Conservation (phyloP, 2,329 filamentous ascomycete species). For the Aspergillus sp. region DNA sequence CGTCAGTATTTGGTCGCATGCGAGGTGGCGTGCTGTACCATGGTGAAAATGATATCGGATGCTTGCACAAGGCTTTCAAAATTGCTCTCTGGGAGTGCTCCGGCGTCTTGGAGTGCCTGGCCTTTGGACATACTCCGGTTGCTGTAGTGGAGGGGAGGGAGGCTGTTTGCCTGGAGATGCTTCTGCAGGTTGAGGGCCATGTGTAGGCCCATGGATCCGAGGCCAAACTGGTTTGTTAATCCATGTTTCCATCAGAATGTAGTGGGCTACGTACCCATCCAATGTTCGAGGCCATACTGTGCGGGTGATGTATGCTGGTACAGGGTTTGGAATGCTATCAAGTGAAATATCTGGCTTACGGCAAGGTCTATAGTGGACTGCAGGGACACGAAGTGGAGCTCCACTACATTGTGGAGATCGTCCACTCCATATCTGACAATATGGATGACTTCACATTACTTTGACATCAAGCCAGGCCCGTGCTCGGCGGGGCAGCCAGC, state of each 20-base stretch:
- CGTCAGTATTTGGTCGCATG: not conserved
- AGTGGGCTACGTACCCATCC: no score
- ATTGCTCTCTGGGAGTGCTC: not conserved
- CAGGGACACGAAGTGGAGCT: no score
- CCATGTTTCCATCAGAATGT: not conserved
- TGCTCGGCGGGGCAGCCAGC: not conserved
- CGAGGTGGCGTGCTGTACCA: not conserved
- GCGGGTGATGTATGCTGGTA: no score
- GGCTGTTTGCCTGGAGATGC: slow-evolving; percentile 28
- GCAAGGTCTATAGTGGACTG: no score
- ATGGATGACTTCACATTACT: not conserved
- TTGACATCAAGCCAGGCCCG: not conserved
- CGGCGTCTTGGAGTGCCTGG: not conserved
- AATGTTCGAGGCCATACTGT: no score
- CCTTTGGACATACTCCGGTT: not conserved
- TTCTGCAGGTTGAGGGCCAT: slow-evolving; percentile 54
- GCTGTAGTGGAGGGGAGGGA: slow-evolving; percentile 39
- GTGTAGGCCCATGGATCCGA: slow-evolving; percentile 53
- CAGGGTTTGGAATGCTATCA: no score
- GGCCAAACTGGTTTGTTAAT: slow-evolving; percentile 29
- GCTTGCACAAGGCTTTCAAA: not conserved
- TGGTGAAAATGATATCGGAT: slow-evolving; percentile 2
- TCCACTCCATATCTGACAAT: no score
- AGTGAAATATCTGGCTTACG: no score
- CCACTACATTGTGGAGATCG: no score